Evolutionary conservation across 129 eudicot species (phyloP), one percentile per base, ranked within the genome.

Genomic region (Artemisia annua): DNA sequence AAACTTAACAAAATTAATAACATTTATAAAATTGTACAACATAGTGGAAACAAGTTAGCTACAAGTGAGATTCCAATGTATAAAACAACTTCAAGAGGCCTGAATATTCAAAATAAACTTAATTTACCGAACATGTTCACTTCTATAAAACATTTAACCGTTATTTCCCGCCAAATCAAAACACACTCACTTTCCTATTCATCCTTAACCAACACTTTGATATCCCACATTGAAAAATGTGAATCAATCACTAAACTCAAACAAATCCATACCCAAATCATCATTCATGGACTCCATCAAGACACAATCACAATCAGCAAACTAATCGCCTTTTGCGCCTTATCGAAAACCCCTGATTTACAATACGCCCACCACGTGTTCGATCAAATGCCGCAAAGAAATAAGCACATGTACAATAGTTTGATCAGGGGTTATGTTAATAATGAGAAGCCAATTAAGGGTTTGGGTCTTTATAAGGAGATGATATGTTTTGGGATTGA

Each of bases 191-290:
- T 51, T 14, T 72, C 22, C 64, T 48, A 12, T 28, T 68, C 75
- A 46, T 5, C 43, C 9, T 46, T 17, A 2, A 64, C 35, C 51
- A 68, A 68, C 75, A 52, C 20, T 53, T 60, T 67, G 55, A 48
- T 24, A 30, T 77, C 75, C 24, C 59, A 35, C 69, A 75, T 83
- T 30, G 67, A 80, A 30, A 72, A 76, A 67, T 84, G 87, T 28
- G 60, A 71, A 48, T 66, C 75, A 43, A 75, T 84, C 62, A 48
- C 3, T 15, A 57, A 71, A 13, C 80, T 84, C 26, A 76, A 71
- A 22, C 71, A 58, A 67, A 72, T 73, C 52, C 87, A 84, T 16
- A 80, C 87, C 70, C 82, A 61, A 68, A 56, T 80, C 77, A 70
- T 75, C 80, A 49, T 75, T 70, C 77, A 75, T 20, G 81, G 81